Evolutionary conservation across 2,329 filamentous ascomycete species (phyloP).

Genomic region (Apiospora marii): DNA sequence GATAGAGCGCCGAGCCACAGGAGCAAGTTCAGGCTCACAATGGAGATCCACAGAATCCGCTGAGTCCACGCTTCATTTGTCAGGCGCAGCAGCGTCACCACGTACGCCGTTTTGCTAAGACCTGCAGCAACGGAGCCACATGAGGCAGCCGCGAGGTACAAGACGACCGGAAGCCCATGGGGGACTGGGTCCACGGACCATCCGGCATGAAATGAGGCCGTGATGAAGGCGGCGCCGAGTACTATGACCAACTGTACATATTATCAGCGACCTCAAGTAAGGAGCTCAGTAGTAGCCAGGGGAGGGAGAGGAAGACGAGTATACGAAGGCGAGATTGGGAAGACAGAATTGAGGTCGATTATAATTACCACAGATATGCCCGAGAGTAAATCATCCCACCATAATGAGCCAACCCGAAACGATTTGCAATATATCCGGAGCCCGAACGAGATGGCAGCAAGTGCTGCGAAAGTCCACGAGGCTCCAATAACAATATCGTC

Average conservation of each 20-base stretch:
- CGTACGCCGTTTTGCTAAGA: background rate
- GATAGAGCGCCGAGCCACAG: background rate
- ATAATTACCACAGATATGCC: background rate
- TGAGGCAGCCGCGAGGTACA: background rate
- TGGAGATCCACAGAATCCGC: background rate
- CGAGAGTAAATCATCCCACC: background rate
- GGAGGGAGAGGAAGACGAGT: background rate
- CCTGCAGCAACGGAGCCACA: background rate
- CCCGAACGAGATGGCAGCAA: background rate
- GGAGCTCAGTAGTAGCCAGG: fast-evolving
- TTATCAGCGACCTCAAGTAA: background rate
- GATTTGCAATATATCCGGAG: background rate
- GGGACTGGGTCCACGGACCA: background rate
- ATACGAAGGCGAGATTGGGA: fast-evolving
- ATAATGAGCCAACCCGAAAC: background rate
- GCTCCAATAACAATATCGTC: background rate
- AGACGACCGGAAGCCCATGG: background rate
- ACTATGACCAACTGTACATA: background rate
- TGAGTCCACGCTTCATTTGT: background rate
- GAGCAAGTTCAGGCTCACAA: background rate
- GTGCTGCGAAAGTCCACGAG: background rate
- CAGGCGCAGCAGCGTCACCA: background rate
- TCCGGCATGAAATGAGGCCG: background rate
- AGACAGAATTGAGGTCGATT: background rate
- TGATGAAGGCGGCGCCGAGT: background rate